phyloP scores from a whole-genome alignment of 2,329 filamentous ascomycete species.

The Colletotrichum truncatum region DNA sequence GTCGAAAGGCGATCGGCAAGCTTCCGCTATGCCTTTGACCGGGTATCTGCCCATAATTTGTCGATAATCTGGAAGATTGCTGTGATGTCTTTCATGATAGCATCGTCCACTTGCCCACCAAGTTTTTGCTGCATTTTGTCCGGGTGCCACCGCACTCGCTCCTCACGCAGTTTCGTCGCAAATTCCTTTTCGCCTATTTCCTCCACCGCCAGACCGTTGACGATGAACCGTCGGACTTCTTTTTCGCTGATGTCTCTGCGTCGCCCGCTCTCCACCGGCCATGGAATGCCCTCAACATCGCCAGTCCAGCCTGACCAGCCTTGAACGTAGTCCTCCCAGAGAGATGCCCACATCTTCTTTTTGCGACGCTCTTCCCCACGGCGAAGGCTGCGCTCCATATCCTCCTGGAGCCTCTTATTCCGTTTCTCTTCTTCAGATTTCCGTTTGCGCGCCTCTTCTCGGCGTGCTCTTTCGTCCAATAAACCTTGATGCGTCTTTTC shows the following conservation, averaged over 20 bases:
- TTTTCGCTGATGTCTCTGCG: constrained; percentile 65
- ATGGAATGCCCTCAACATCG: constrained; percentile 59
- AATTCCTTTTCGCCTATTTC: constrained; percentile 56
- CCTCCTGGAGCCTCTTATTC: constrained; percentile 48
- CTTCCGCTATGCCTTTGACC: constrained; percentile 38
- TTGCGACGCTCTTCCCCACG: constrained; percentile 71
- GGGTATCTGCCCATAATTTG: constrained; percentile 75
- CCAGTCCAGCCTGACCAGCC: constrained; percentile 70
- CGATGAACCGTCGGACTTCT: constrained; percentile 76
- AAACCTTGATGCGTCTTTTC: constrained; percentile 90
- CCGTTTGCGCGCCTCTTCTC: constrained; percentile 62
- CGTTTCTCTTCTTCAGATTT: constrained; percentile 61
- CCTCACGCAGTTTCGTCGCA: constrained; percentile 73
- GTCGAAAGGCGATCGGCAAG: background rate
- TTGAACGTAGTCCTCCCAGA: constrained; percentile 72
- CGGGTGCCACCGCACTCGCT: constrained; percentile 95
- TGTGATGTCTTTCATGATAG: constrained; percentile 82
- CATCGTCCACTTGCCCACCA: constrained; percentile 75
- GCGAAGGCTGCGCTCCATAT: constrained; percentile 75
- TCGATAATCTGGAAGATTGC: constrained; percentile 93
- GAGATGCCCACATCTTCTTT: constrained; percentile 62
- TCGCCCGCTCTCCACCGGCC: constrained; percentile 76
- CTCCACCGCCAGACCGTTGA: constrained; percentile 52
- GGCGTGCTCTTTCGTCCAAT: constrained; percentile 76
- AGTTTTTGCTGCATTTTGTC: constrained; percentile 96